Conservation (phyloP, 352 stramenopile genomes). For the Plasmopara viticola region DNA sequence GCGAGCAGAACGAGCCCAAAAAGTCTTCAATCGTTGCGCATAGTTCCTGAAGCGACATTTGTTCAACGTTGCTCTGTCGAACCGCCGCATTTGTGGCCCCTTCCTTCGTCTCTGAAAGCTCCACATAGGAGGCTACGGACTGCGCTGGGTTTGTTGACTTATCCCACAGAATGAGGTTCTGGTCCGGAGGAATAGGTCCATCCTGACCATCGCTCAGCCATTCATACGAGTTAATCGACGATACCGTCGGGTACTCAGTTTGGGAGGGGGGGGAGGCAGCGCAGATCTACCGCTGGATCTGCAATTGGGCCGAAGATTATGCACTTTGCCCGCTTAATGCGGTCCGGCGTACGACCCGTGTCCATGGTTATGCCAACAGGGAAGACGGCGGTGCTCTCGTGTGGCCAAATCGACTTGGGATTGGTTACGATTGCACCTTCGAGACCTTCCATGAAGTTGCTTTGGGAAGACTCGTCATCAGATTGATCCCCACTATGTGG, state of each 20-base stretch:
- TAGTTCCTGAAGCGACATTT: not conserved
- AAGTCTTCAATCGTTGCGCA: not conserved
- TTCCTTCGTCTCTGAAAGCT: not conserved
- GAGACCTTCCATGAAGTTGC: not conserved
- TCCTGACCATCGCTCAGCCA: not conserved
- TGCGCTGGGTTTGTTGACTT: not conserved
- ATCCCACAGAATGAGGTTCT: not conserved
- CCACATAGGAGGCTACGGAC: not conserved
- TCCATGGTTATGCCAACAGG: not conserved
- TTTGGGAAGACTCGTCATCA: not conserved
- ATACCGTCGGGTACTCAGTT: not conserved
- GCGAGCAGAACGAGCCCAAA: not conserved
- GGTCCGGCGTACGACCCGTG: too few species aligned
- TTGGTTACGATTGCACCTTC: not conserved
- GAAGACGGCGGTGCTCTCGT: not conserved
- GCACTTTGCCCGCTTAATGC: not conserved
- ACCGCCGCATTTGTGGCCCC: not conserved
- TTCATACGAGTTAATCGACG: not conserved
- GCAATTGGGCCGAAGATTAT: not conserved
- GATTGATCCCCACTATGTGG: conserved; percentile 2
- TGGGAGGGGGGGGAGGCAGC: not conserved
- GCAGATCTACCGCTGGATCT: not conserved
- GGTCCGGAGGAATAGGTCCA: not conserved
- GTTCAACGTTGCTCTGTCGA: not conserved
- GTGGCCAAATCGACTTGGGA: not conserved